Evolutionary conservation across 768 basidiomycete species (phyloP), one percentile per base, ranked within the genome.

Genomic region (Mycena indigotica): DNA sequence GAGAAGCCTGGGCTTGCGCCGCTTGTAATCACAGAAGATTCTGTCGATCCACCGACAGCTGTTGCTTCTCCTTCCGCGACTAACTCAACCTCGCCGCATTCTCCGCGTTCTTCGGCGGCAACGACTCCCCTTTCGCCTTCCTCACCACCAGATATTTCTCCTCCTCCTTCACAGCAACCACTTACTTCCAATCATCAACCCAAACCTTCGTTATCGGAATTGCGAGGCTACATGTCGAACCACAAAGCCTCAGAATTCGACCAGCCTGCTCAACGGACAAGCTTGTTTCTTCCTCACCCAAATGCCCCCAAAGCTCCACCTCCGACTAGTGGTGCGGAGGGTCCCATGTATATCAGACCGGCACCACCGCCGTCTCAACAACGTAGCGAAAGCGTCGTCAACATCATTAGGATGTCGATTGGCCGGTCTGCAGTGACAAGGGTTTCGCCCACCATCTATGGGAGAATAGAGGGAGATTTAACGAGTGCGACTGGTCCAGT

Each of bases 231-330:
- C 23, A 48, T 51, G 29, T 40, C 26, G 52, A 48, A 28, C 41
- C 5, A 52, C 64, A 28, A 52, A 62, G 30, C 13, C 21, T 53
- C 45, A 53, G 50, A 52, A 28, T 56, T 32, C 41, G 55, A 61
- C 30, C 19, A 17, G 32, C 54, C 62, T 5, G 63, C 59, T 10
- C 66, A 65, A 12, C 73, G 79, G 23, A 70, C 73, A 19, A 79
- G 78, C 50, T 61, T 82, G 21, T 84, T 84, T 59, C 71, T 80
- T 32, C 82, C 82, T 0, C 82, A 84, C 62, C 82, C 82, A 1
- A 80, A 80, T 66, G 83, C 82, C 3, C 82, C 82, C 6, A 83
- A 80, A n/a, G 51, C 77, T 5, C 70, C 28, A 25, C 65, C 64
- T 41, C 21, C 51, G 17, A 55, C 61, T 13, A 54, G 52, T 35